Percentiles rank a stretch among this genome's conserved stretches.
Conservation (phyloP, 2,329 filamentous ascomycete species). For the Shiraia bambusicola region DNA sequence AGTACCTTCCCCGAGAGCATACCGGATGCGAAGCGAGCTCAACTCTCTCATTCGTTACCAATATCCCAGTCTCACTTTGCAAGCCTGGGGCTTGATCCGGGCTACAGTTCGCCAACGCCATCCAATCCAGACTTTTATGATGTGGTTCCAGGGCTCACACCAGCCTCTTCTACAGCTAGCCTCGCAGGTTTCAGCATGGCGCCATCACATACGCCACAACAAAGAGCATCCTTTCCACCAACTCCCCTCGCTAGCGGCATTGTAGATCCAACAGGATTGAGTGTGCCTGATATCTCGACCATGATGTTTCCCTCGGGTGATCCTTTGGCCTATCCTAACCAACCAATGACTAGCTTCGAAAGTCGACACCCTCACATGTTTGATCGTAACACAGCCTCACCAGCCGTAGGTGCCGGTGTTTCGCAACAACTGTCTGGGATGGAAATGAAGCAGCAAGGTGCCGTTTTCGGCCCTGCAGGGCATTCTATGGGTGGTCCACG, state of each 20-base stretch:
- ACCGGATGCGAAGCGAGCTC: conserved; percentile 31
- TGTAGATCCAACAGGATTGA: conserved; percentile 35
- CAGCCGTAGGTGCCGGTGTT: conserved; percentile 16
- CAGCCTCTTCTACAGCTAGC: conserved; percentile 35
- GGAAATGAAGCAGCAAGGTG: conserved; percentile 31
- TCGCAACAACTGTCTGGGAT: conserved; percentile 25
- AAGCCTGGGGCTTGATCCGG: conserved; percentile 29
- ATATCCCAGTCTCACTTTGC: conserved; percentile 33
- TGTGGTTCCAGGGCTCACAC: conserved; percentile 34
- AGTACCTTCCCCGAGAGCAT: conserved; percentile 41
- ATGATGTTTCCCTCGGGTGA: conserved; percentile 81
- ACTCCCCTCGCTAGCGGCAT: conserved; percentile 35
- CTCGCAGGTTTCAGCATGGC: conserved; percentile 29
- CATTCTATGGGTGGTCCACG: conserved; percentile 15
- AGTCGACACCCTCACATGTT: conserved; percentile 42
- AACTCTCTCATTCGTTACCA: conserved; percentile 26
- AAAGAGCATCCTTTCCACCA: conserved; percentile 33
- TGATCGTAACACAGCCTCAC: conserved; percentile 24
- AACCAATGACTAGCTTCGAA: conserved; percentile 64
- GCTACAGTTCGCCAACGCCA: conserved; percentile 29
- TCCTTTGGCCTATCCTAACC: conserved; percentile 77
- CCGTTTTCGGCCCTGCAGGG: conserved; percentile 25
- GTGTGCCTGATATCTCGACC: conserved; percentile 64
- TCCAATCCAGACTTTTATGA: conserved; percentile 36
- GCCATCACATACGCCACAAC: conserved; percentile 22